phyloP scores from a whole-genome alignment of 2,329 filamentous ascomycete genomes.

The Penicillium expansum region DNA sequence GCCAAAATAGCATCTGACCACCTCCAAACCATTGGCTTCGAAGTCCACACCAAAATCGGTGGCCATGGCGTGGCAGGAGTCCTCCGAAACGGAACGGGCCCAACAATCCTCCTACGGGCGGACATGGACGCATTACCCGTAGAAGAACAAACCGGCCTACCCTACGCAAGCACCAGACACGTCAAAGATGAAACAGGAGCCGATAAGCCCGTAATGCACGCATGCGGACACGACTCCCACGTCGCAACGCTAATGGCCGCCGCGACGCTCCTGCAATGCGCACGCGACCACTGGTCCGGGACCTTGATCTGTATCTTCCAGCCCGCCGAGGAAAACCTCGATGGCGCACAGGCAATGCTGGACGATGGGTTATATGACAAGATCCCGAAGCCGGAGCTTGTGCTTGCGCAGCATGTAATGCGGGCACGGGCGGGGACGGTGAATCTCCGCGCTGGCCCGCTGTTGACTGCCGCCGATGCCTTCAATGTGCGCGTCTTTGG shows the following conservation, averaged over 20 bases:
- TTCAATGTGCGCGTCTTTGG: slow-evolving; percentile 43
- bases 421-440: slow-evolving; percentile 37
- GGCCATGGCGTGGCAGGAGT: slow-evolving; percentile 59
- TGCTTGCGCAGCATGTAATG: slow-evolving; percentile 56
- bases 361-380: slow-evolving; percentile 55
- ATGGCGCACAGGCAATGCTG: slow-evolving; percentile 60
- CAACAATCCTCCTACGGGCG: slow-evolving; percentile 57
- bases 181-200: slow-evolving; percentile 48
- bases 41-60: slow-evolving; percentile 54
- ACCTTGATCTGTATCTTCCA: slow-evolving; percentile 63
- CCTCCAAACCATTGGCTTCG: slow-evolving; percentile 41
- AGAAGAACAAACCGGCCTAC: slow-evolving; percentile 53
- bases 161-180: slow-evolving; percentile 53
- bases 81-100: slow-evolving; percentile 55
- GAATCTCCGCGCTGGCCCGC: slow-evolving; percentile 31
- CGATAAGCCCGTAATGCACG: slow-evolving; percentile 62
- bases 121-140: slow-evolving; percentile 64
- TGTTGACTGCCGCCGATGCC: slow-evolving; percentile 38
- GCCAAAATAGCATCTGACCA: slow-evolving; percentile 46
- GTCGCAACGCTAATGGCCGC: slow-evolving; percentile 58
- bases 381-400: slow-evolving; percentile 56
- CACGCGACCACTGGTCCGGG: slow-evolving; percentile 53
- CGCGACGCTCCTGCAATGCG: slow-evolving; percentile 48
- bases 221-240: slow-evolving; percentile 67
- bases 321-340: slow-evolving; percentile 59